Conservation (phyloP, 2,329 filamentous ascomycete genomes). For the Thermothelomyces thermophilus region DNA sequence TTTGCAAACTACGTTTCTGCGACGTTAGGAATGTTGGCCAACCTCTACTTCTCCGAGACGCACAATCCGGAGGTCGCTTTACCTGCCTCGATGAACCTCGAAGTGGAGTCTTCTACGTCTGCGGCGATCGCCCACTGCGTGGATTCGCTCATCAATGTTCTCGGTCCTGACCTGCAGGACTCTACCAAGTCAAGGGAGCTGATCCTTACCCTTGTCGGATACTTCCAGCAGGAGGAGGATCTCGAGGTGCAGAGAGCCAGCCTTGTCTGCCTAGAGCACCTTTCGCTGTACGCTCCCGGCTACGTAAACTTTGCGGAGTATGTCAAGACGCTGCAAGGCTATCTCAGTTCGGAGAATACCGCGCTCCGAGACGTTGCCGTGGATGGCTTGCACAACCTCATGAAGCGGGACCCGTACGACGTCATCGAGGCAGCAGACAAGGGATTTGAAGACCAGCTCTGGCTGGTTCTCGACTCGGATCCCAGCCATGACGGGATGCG, state of each 20-base stretch:
- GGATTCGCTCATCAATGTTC: constrained; percentile 92
- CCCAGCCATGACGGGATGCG: constrained; percentile 74
- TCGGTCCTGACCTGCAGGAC: constrained; percentile 92
- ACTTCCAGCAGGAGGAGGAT: constrained; percentile 73
- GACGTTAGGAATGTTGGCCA: constrained; percentile 86
- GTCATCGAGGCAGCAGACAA: constrained; percentile 69
- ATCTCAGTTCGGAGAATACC: constrained; percentile 62
- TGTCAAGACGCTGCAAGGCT: constrained; percentile 71
- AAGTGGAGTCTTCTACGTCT: constrained; percentile 75
- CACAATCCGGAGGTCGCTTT: constrained; percentile 81
- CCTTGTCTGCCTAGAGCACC: constrained; percentile 77
- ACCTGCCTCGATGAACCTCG: constrained; percentile 80
- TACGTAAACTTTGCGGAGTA: constrained; percentile 81
- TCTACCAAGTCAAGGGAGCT: constrained; percentile 85
- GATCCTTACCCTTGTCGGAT: constrained; percentile 76
- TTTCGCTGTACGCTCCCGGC: constrained; percentile 84
- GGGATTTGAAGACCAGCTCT: constrained; percentile 83
- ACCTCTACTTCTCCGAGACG: constrained; percentile 84
- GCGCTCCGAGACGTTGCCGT: constrained; percentile 74
- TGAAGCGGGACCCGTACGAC: constrained; percentile 83
- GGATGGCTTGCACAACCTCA: constrained; percentile 85
- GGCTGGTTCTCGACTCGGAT: constrained; percentile 75
- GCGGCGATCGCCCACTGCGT: constrained; percentile 81
- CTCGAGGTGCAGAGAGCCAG: constrained; percentile 67
- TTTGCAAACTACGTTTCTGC: constrained; percentile 88